phyloP scores from a whole-genome alignment of 1,139 yeast species.

The Candida sojae region DNA sequence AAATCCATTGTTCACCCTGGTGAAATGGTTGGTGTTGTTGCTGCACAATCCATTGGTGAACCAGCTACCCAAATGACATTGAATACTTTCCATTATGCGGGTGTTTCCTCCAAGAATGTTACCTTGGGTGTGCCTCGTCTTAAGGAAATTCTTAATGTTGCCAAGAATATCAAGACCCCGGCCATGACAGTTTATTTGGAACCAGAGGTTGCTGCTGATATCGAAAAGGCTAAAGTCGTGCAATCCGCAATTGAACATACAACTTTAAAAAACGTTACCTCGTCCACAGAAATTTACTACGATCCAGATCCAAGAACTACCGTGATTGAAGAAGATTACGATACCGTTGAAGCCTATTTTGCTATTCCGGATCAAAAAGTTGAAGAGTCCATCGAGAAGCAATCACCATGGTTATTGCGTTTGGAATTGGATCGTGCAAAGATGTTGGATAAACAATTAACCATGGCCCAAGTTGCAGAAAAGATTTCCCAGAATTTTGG shows the following conservation, averaged over 20 bases:
- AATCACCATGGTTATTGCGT: conserved; percentile 97
- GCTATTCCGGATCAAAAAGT: conserved; percentile 98
- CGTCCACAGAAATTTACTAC: conserved; percentile 95
- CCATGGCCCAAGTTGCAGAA: conserved; percentile 98
- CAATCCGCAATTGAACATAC: conserved; percentile 98
- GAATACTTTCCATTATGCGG: conserved; percentile 99
- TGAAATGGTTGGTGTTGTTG: conserved; percentile 86
- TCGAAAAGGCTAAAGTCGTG: conserved; percentile 87
- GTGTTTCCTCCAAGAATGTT: conserved; percentile 98
- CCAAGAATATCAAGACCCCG: conserved; percentile 93
- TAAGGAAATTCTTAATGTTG: conserved; percentile 96
- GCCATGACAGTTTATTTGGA: conserved; percentile 93
- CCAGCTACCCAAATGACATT: conserved; percentile 99
- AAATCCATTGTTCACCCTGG: conserved; percentile 96
- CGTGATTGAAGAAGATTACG: conserved; percentile 93
- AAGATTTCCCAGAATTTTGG: conserved; percentile 92
- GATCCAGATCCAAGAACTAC: conserved; percentile 98
- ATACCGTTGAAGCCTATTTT: conserved; percentile 95
- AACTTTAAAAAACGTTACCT: conserved; percentile 89
- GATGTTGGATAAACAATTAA: conserved; percentile 96
- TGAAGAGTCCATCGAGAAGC: conserved; percentile 88
- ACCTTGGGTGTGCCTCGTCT: conserved; percentile 98
- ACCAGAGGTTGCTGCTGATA: conserved; percentile 97
- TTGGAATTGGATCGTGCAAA: conserved; percentile 97
- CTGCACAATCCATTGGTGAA: conserved; percentile 99